These are phyloP conservation scores for Crithidia mellificae DNA, from an alignment of 208 protist species.

Conservation along the genomic window DNA sequence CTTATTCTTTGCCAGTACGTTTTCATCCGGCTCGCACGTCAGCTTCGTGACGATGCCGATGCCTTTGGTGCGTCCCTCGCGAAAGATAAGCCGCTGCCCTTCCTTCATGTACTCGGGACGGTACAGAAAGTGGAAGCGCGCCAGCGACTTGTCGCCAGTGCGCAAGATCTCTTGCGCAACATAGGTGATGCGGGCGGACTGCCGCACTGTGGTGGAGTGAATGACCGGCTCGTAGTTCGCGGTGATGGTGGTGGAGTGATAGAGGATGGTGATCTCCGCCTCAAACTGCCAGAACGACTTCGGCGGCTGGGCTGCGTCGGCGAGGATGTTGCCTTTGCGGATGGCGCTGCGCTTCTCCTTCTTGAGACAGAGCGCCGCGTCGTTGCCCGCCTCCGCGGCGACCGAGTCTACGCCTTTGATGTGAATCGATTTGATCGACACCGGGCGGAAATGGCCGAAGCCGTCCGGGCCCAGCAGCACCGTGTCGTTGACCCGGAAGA, in stretches of 20 bases:
- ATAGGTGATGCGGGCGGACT: constrained; percentile 86
- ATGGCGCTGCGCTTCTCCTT: constrained; percentile 93
- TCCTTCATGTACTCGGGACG: constrained; percentile 93
- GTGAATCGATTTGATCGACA: constrained; percentile 95
- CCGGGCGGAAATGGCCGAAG: constrained; percentile 85
- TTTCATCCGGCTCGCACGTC: constrained; percentile 47
- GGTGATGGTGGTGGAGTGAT: constrained; percentile 98
- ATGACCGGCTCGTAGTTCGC: constrained; percentile 97
- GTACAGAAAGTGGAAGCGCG: constrained; percentile 94
- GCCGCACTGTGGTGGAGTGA: constrained; percentile 92
- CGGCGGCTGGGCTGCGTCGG: constrained; percentile 51
- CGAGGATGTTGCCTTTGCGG: constrained; percentile 95
- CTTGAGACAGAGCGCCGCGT: constrained; percentile 94
- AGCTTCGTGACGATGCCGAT: constrained; percentile 88
- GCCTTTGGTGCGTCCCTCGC: constrained; percentile 94
- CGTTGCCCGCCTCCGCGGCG: constrained; percentile 87
- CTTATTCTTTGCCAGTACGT: constrained; percentile 52
- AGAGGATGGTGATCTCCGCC: constrained; percentile 96
- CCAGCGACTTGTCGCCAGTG: constrained; percentile 93
- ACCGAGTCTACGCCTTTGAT: constrained; percentile 89
- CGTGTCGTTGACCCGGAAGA: constrained; percentile 89
- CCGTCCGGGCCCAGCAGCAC: constrained; percentile 94
- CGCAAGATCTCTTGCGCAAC: constrained; percentile 91
- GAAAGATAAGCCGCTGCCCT: constrained; percentile 92
- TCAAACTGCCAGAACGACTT: constrained; percentile 94